Evolutionary conservation across 2,329 filamentous ascomycete species (phyloP).

Genomic region (Botrytis paeoniae): DNA sequence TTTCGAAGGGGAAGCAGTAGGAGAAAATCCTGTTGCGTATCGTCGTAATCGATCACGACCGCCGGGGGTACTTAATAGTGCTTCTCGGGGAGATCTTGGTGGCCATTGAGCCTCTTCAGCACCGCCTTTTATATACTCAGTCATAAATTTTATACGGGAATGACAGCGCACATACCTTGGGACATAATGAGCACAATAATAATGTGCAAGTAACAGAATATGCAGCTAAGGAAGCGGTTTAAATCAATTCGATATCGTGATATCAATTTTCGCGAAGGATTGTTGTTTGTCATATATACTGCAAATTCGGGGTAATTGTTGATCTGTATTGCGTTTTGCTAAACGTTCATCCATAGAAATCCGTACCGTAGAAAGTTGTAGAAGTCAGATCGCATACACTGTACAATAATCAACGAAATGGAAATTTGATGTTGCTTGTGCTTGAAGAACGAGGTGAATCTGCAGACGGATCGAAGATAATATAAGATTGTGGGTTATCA

Average conservation of each 20-base stretch:
- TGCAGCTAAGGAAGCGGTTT: slow-evolving; percentile 3
- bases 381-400: not conserved
- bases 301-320: not conserved
- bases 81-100: slow-evolving; percentile 64
- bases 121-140: slow-evolving; percentile 12
- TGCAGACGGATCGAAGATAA: not conserved
- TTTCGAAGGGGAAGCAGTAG: slow-evolving; percentile 65
- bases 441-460: not conserved
- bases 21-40: slow-evolving; percentile 62
- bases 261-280: not conserved
- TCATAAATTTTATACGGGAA: slow-evolving; percentile 1
- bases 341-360: not conserved
- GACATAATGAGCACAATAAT: slow-evolving; percentile 11
- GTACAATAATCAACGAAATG: not conserved
- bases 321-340: not conserved
- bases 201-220: slow-evolving; percentile 13
- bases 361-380: not conserved
- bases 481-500: not conserved
- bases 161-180: slow-evolving; percentile 18
- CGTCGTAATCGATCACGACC: slow-evolving; percentile 74
- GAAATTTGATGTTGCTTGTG: not conserved
- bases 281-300: slow-evolving; percentile 7
- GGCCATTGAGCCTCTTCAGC: slow-evolving; percentile 51
- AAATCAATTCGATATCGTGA: not conserved
- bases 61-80: slow-evolving; percentile 65